A percentile compares a stretch with the other conserved stretches of the same genome.
Evolutionary conservation across 345 rosid species (phyloP).

Genomic region (Geranium rotundifolium): DNA sequence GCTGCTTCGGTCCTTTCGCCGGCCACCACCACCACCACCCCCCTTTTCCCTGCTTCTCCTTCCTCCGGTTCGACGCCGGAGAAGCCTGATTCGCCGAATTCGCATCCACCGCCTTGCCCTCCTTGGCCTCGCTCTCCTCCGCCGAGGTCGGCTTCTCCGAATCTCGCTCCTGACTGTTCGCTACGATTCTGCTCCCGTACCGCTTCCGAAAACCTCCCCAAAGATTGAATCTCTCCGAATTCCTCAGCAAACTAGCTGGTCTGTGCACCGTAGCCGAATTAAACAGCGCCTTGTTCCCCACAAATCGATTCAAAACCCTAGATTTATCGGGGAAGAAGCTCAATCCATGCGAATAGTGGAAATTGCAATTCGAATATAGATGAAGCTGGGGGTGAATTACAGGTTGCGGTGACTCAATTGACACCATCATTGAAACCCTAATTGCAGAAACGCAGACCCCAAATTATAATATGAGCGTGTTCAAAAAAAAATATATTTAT

Average conservation of each 20-base stretch:
- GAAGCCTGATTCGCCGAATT: slow-evolving; percentile 20
- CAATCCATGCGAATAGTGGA: slow-evolving; percentile 23
- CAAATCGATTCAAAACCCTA: slow-evolving; percentile 22
- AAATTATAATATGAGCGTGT: neutral
- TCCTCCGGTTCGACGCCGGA: slow-evolving; percentile 28
- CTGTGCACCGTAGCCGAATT: neutral
- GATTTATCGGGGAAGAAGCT: slow-evolving; percentile 22
- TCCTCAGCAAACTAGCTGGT: neutral
- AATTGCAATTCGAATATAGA: slow-evolving; percentile 16
- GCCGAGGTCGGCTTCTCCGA: slow-evolving; percentile 15
- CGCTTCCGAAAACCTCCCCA: slow-evolving; percentile 26
- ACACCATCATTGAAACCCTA: slow-evolving; percentile 35
- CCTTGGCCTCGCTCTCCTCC: slow-evolving; percentile 17
- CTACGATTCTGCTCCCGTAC: slow-evolving; percentile 24
- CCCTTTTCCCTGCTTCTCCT: slow-evolving; percentile 41
- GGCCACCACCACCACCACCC: slow-evolving; percentile 67
- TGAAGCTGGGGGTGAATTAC: slow-evolving; percentile 18
- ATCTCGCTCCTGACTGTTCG: slow-evolving; percentile 66
- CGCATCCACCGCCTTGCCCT: slow-evolving; percentile 20
- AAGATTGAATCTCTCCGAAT: slow-evolving; percentile 11
- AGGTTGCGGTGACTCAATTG: slow-evolving; percentile 31
- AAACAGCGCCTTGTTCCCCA: neutral
- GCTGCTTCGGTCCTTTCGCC: slow-evolving; percentile 56
- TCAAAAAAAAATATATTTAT: neutral
- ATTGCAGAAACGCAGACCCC: neutral